phyloP scores from a whole-genome alignment of 768 basidiomycete genomes.

The Russula sp. region DNA sequence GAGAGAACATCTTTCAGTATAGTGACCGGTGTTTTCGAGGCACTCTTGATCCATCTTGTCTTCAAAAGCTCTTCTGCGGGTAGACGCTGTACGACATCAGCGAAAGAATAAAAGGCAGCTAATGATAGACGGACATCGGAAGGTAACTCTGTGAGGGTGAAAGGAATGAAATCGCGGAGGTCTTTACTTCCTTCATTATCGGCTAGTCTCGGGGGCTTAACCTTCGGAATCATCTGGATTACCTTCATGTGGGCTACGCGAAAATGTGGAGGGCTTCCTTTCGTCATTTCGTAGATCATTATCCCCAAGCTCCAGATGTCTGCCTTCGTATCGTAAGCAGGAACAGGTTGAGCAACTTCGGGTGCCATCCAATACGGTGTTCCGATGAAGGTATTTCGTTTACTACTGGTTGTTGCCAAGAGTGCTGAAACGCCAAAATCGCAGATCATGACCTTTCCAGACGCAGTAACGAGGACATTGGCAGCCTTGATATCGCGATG shows the following conservation, averaged over 20 bases:
- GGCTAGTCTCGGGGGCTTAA: slow-evolving; percentile 73
- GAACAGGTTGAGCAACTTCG: slow-evolving; percentile 85
- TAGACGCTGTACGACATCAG: slow-evolving; percentile 54
- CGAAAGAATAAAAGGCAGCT: neutral
- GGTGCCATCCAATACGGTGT: slow-evolving; percentile 99
- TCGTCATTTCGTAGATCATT: slow-evolving; percentile 93
- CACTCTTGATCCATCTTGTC: slow-evolving; percentile 85
- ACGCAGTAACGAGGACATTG: slow-evolving; percentile 85
- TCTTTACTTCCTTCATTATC: slow-evolving; percentile 81
- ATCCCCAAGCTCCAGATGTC: slow-evolving; percentile 99
- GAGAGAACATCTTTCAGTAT: slow-evolving; percentile 77
- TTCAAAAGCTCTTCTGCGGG: slow-evolving; percentile 86
- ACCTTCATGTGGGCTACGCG: slow-evolving; percentile 78
- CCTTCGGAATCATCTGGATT: slow-evolving; percentile 84
- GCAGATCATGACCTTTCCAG: slow-evolving; percentile 91
- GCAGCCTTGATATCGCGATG: slow-evolving; percentile 98
- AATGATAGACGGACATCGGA: slow-evolving; percentile 53
- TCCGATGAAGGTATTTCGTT: slow-evolving; percentile 93
- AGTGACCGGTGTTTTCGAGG: slow-evolving; percentile 62
- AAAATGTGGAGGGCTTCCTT: slow-evolving; percentile 92
- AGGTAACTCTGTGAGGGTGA: slow-evolving; percentile 79
- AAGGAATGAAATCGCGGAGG: slow-evolving; percentile 83
- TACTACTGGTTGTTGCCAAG: slow-evolving; percentile 77
- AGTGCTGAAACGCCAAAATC: slow-evolving; percentile 98
- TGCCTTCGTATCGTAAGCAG: slow-evolving; percentile 95